Percentiles rank a stretch among this genome's conserved stretches.
These are phyloP conservation scores for Peribolospora kevripleyi DNA, from an alignment of 768 basidiomycete genomes.

Conservation along the genomic window DNA sequence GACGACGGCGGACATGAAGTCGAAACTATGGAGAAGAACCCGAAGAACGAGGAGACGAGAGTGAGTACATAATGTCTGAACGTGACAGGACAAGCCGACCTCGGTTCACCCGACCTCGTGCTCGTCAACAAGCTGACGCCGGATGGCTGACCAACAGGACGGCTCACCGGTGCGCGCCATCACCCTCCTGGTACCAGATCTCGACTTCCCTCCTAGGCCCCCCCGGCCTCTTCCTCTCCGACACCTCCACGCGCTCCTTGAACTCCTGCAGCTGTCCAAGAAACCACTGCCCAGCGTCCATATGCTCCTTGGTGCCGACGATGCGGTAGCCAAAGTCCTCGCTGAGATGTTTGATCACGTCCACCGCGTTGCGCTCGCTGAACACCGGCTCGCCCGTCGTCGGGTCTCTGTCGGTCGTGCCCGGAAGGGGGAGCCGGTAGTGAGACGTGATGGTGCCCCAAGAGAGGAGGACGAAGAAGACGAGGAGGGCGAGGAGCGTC, in stretches of 20 bases:
- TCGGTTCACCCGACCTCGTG: not conserved
- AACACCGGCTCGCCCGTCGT: constrained; percentile 6
- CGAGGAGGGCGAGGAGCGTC: constrained; percentile 1
- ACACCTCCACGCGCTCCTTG: constrained; percentile 33
- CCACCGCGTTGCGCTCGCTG: constrained; percentile 9
- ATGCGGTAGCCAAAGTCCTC: constrained; percentile 77
- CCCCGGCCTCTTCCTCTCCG: constrained; percentile 22
- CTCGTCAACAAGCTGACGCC: not conserved
- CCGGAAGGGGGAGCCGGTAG: constrained; percentile 6
- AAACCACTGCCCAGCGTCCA: constrained; percentile 63
- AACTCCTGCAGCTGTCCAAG: constrained; percentile 38
- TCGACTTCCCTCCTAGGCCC: constrained; percentile 24
- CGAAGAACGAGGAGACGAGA: not conserved
- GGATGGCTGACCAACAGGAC: not conserved
- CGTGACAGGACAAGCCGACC: constrained; percentile 4
- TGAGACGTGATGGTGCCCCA: constrained; percentile 3
- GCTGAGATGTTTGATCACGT: constrained; percentile 14
- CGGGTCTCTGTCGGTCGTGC: not conserved
- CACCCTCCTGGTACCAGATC: constrained; percentile 71
- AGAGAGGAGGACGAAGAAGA: not conserved
- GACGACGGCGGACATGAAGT: constrained; percentile 60
- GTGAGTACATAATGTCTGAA: not conserved
- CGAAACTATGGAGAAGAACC: constrained; percentile 35
- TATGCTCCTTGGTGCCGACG: constrained; percentile 73
- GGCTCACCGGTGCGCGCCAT: constrained; percentile 59